Evolutionary conservation across 1,139 yeast genomes (phyloP), one percentile per base, ranked within the genome.

Genomic region (Hansenula sp.): DNA sequence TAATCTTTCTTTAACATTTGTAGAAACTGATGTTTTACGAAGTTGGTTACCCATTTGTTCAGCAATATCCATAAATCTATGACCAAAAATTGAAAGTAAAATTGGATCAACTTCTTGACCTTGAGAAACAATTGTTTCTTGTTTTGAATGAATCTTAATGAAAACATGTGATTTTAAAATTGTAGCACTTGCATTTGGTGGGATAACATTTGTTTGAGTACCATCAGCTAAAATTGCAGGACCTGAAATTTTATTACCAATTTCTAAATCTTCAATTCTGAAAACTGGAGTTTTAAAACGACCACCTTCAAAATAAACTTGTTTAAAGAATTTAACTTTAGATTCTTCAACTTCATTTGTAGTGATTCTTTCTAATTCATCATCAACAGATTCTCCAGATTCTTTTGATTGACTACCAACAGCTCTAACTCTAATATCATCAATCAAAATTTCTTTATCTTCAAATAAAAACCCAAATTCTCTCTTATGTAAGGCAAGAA

Each of bases 1-100:
- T 38, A 86, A 66, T 44, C 95, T 67, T 57, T 86, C 95, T 55
- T 86, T 86, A 47, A 86, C 87, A 54, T 86, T 86, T n/a, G 94
- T 84, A 7, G 92, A 82, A 34, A 86, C 86, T 6, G 92, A 75
- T 0, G 94, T 85, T 60, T 82, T 84, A 52, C 83, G 84, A 48
- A 85, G 65, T 10, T 90, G 84, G 50, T 79, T 73, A 13, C 95
- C 95, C 95, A 86, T 86, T 56, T 85, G 94, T 54, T 85, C 95
- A 5, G 95, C 95, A 58, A 86, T 82, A 39, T 87, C 84, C 94
- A 86, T 85, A 56, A 86, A 86, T 50, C 94, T 67, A 58, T 86
- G 90, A 19, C 90, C 85, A 61, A 85, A 86, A 1, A 86, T 87
- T 1, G 92, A 82, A 34, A 86, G 62, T 53, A 80, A 76, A 40